A percentile compares a stretch with the other conserved stretches of the same genome.
Conservation (phyloP, 768 basidiomycete species). For the Kwoniella botswanensis region DNA sequence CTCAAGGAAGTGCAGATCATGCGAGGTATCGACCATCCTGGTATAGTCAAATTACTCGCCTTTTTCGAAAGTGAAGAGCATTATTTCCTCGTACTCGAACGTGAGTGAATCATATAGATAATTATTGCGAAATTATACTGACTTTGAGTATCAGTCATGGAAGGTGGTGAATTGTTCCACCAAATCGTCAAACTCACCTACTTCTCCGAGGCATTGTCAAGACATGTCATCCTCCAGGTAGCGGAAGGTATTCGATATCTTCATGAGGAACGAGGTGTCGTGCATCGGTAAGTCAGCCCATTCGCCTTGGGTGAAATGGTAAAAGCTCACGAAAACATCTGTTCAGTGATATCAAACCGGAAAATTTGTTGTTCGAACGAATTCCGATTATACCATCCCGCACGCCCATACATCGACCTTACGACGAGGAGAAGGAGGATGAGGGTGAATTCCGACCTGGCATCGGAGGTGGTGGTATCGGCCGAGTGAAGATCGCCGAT, state of each 20-base stretch:
- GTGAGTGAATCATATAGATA: slow-evolving; percentile 61
- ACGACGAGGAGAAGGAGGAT: slow-evolving; percentile 98
- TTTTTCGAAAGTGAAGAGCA: slow-evolving; percentile 92
- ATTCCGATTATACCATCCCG: slow-evolving; percentile 91
- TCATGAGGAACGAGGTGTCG: slow-evolving; percentile 96
- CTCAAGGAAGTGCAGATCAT: slow-evolving; percentile 99
- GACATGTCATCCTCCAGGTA: slow-evolving; percentile 96
- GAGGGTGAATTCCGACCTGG: slow-evolving; percentile 94
- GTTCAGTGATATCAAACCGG: slow-evolving; percentile 89
- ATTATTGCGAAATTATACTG: not conserved
- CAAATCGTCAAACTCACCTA: slow-evolving; percentile 89
- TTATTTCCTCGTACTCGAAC: slow-evolving; percentile 92
- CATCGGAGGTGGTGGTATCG: slow-evolving; percentile 94
- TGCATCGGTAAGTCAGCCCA: slow-evolving; percentile 70
- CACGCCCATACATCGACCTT: slow-evolving; percentile 74
- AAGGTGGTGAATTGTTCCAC: slow-evolving; percentile 90
- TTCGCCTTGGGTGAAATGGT: not conserved
- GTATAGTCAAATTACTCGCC: slow-evolving; percentile 85
- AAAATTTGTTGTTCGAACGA: slow-evolving; percentile 90
- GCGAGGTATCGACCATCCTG: slow-evolving; percentile 90
- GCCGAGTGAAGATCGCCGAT: slow-evolving; percentile 97
- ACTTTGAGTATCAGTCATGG: slow-evolving; percentile 71
- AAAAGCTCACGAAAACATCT: not conserved
- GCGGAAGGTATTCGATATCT: slow-evolving; percentile 86
- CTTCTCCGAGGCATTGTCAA: slow-evolving; percentile 94